Conservation (phyloP, 2,329 filamentous ascomycete species). For the Beauveria medogensis region DNA sequence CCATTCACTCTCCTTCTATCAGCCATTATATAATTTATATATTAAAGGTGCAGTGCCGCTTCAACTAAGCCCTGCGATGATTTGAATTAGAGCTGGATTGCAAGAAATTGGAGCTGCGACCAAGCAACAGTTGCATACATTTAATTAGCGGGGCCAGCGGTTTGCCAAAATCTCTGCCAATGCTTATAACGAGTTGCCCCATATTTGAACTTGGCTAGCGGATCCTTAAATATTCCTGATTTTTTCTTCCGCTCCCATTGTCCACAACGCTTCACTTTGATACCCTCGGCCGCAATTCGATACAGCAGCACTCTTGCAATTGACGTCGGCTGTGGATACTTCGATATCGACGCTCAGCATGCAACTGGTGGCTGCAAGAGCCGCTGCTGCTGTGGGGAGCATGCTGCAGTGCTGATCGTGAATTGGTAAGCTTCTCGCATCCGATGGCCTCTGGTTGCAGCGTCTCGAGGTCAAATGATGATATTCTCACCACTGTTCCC, state of each 20-base stretch:
- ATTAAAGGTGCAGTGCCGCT: background rate
- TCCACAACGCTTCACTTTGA: background rate
- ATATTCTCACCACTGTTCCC: slow-evolving; percentile 51
- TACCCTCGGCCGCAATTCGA: background rate
- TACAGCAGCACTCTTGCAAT: too few species aligned
- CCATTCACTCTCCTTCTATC: slow-evolving; percentile 89
- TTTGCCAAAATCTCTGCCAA: slow-evolving; percentile 15
- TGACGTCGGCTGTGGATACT: background rate
- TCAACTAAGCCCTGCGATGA: background rate
- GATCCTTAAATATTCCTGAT: slow-evolving; percentile 13
- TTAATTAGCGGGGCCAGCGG: slow-evolving; percentile 11
- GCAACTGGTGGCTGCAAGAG: background rate
- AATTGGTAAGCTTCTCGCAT: slow-evolving; percentile 8
- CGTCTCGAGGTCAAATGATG: slow-evolving; percentile 36
- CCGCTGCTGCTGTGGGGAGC: background rate
- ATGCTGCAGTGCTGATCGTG: background rate
- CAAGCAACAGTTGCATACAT: background rate
- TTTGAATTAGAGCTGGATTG: background rate
- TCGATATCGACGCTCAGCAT: background rate
- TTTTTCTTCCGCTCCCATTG: slow-evolving; percentile 11
- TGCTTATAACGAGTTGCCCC: slow-evolving; percentile 11
- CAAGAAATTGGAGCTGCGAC: background rate
- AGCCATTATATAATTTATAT: slow-evolving; percentile 44
- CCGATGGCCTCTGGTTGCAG: slow-evolving; percentile 6
- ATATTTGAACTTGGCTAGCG: slow-evolving; percentile 15